Evolutionary conservation across 2,329 filamentous ascomycete species (phyloP).

Genomic region (Calonectria multiphialidica): DNA sequence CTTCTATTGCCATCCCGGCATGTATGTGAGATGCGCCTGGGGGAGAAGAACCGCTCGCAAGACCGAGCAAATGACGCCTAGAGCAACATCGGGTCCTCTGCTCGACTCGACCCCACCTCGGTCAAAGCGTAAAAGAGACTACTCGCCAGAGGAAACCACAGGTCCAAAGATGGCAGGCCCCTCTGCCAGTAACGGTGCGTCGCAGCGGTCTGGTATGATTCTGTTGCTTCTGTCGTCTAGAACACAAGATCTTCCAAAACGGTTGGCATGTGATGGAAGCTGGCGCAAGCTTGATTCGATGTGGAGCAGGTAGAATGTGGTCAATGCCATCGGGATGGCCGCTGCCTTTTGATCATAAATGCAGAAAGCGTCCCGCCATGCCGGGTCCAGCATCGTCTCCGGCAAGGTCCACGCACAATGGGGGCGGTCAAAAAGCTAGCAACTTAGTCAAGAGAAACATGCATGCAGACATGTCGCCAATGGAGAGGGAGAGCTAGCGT

Average conservation of each 20-base stretch:
- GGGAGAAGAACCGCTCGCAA: not conserved
- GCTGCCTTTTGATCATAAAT: not conserved
- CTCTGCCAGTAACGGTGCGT: not conserved
- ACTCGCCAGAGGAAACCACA: not conserved
- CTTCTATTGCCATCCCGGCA: not conserved
- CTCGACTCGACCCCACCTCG: no score
- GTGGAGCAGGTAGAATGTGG: not conserved
- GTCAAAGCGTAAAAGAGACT: not conserved
- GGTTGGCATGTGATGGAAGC: not conserved
- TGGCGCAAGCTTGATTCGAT: not conserved
- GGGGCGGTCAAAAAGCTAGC: not conserved
- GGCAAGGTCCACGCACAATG: not conserved
- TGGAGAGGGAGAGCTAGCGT: not conserved
- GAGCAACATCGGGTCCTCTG: not conserved
- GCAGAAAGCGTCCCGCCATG: not conserved
- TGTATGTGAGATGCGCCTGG: not conserved
- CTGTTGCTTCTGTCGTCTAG: not conserved
- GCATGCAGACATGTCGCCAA: not conserved
- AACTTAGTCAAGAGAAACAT: constrained; percentile 2
- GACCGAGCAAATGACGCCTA: not conserved
- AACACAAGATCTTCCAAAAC: not conserved
- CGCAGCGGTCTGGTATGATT: not conserved
- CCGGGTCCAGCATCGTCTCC: not conserved
- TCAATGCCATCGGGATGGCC: not conserved
- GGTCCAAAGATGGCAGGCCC: not conserved